Evolutionary conservation across 1,284 basidiomycete genomes (phyloP).

Genomic region (Psilocybe mexicana): DNA sequence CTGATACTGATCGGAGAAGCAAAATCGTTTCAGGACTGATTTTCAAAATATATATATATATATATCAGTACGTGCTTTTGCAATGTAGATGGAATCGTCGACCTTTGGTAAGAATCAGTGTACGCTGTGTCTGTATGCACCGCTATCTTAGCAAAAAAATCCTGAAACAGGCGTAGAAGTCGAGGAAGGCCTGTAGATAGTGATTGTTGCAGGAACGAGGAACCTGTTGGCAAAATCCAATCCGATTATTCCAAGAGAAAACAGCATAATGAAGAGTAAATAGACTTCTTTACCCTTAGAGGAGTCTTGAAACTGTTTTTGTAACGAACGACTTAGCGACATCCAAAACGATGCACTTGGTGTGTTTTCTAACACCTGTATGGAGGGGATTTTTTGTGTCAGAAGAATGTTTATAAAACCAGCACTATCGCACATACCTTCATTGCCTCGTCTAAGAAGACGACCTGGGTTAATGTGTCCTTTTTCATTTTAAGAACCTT

Average conservation of each 20-base stretch:
- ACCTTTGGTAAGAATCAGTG: constrained; percentile 83
- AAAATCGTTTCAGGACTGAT: constrained; percentile 87
- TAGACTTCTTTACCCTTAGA: constrained; percentile 54
- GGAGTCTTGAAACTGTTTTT: constrained; percentile 77
- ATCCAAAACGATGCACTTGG: constrained; percentile 93
- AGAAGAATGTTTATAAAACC: background rate
- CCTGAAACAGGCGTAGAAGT: constrained; percentile 88
- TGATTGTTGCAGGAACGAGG: constrained; percentile 85
- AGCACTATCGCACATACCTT: constrained; percentile 51
- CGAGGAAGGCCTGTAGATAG: constrained; percentile 84
- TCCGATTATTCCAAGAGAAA: background rate
- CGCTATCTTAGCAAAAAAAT: constrained; percentile 93
- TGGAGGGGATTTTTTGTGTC: background rate
- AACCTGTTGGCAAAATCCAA: constrained; percentile 46
- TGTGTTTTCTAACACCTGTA: constrained; percentile 80
- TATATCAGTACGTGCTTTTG: background rate
- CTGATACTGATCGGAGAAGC: constrained; percentile 78
- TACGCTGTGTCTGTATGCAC: constrained; percentile 95
- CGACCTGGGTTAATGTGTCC: constrained; percentile 72
- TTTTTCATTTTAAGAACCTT: constrained; percentile 90
- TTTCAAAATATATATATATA: background rate
- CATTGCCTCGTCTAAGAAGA: constrained; percentile 92
- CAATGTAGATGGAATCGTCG: constrained; percentile 12
- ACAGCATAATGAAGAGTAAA: background rate
- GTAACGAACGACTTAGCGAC: constrained; percentile 76